Conservation (phyloP, 2,329 filamentous ascomycete genomes). For the Fusarium buharicum region DNA sequence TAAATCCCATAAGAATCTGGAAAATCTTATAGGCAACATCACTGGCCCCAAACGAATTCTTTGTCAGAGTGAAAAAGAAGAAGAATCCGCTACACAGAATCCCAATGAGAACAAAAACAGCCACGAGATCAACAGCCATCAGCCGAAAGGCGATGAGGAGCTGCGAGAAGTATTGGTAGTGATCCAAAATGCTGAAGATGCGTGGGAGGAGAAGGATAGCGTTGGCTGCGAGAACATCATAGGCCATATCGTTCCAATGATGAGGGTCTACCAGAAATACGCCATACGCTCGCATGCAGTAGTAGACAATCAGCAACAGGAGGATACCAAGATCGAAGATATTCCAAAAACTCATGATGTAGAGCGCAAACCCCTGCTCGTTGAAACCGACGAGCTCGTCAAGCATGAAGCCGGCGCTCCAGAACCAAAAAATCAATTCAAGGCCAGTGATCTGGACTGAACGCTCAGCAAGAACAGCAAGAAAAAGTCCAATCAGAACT, state of each 20-base stretch:
- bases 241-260: conserved; percentile 83
- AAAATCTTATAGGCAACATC: conserved; percentile 91
- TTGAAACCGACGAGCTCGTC: conserved; percentile 97
- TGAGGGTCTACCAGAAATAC: conserved; percentile 82
- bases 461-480: conserved; percentile 80
- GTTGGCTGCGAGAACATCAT: conserved; percentile 92
- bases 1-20: conserved; percentile 95
- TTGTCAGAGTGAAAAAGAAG: conserved; percentile 89
- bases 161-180: conserved; percentile 96
- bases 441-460: conserved; percentile 84
- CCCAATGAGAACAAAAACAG: conserved; percentile 83
- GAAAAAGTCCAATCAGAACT: conserved; percentile 83
- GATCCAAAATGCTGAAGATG: conserved; percentile 91
- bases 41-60: conserved; percentile 73
- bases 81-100: conserved; percentile 95
- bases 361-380: conserved; percentile 94
- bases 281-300: conserved; percentile 87
- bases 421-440: conserved; percentile 95
- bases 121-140: conserved; percentile 90
- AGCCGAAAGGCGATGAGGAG: conserved; percentile 92
- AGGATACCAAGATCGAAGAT: conserved; percentile 93
- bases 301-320: conserved; percentile 86
- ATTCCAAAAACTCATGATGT: conserved; percentile 99
- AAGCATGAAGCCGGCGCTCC: conserved; percentile 96
- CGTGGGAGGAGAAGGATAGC: conserved; percentile 90